These are phyloP conservation scores for Dioszegia hungarica DNA, from an alignment of 768 basidiomycete genomes.

Conservation along the genomic window DNA sequence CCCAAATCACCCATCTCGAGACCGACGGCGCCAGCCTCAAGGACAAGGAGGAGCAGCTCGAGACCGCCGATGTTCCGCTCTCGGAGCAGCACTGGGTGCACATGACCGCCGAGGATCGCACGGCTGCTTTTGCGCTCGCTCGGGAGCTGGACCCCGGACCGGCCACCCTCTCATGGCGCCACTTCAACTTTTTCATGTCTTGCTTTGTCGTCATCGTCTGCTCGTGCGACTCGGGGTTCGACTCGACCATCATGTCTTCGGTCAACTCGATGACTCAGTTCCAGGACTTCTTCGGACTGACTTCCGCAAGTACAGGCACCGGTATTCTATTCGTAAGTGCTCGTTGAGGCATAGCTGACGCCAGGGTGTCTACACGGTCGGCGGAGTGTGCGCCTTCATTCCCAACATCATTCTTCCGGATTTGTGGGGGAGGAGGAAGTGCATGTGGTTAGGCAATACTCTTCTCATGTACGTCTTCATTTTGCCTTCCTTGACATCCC, in stretches of 20 bases:
- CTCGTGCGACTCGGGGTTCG: constrained; percentile 50
- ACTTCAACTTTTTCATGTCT: constrained; percentile 5
- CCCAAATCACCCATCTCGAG: neutral
- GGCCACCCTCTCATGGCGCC: neutral
- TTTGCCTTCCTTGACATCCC: neutral
- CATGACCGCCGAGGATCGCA: constrained; percentile 22
- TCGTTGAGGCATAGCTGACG: neutral
- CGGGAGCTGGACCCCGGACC: constrained; percentile 19
- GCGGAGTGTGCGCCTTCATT: constrained; percentile 26
- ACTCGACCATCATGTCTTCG: constrained; percentile 57
- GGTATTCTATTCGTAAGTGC: constrained; percentile 54
- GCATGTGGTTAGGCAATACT: constrained; percentile 56
- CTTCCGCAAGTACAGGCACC: constrained; percentile 52
- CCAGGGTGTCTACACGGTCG: constrained; percentile 54
- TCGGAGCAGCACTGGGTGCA: neutral
- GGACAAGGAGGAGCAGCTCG: neutral
- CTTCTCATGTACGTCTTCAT: constrained; percentile 52
- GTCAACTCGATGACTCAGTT: constrained; percentile 54
- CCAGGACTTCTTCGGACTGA: constrained; percentile 55
- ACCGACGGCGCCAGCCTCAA: neutral
- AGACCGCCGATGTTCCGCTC: neutral
- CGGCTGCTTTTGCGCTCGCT: constrained; percentile 16
- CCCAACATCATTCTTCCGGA: constrained; percentile 54
- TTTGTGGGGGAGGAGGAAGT: constrained; percentile 54
- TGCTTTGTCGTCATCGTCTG: constrained; percentile 2